A percentile compares a stretch with the other conserved stretches of the same genome.
Evolutionary conservation across 1,284 basidiomycete genomes (phyloP).

Genomic region (Ustilago vetiveriae): DNA sequence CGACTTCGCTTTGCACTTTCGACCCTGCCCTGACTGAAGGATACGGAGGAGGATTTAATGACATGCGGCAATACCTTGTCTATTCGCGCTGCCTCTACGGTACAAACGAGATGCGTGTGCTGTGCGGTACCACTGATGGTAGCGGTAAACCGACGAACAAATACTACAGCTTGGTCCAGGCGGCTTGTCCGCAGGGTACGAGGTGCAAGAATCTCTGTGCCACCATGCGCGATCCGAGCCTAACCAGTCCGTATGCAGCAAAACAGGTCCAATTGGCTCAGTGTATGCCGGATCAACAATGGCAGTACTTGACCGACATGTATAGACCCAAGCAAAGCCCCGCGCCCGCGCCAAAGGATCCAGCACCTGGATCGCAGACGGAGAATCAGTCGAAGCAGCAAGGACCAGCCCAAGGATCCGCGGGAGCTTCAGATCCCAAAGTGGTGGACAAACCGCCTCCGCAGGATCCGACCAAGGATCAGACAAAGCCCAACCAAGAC

Average conservation of each 20-base stretch:
- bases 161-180: conserved; percentile 17
- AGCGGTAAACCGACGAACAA: conserved; percentile 6
- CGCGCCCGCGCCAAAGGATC: too few relatives aligned
- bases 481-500: conserved; percentile 6
- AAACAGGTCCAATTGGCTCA: conserved; percentile 34
- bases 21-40: conserved; percentile 25
- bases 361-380: too few relatives aligned
- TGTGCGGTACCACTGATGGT: conserved; percentile 18
- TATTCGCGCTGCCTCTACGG: conserved; percentile 29
- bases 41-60: conserved; percentile 21
- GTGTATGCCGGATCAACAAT: conserved; percentile 5
- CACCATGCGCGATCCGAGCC: conserved; percentile 8
- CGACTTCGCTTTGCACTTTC: conserved; percentile 23
- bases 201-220: conserved; percentile 39
- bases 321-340: conserved; percentile 22
- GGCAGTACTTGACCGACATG: conserved; percentile 23
- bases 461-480: conserved; percentile 5
- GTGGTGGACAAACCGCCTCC: conserved; percentile 8
- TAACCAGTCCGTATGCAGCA: conserved; percentile 18
- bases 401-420: too few relatives aligned
- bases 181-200: conserved; percentile 16
- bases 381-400: too few relatives aligned
- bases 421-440: too few relatives aligned
- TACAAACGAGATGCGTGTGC: conserved; percentile 14
- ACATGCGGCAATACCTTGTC: conserved; percentile 22